These are phyloP conservation scores for Nakazawaea holstii DNA, from an alignment of 805 yeast genomes.

Conservation along the genomic window DNA sequence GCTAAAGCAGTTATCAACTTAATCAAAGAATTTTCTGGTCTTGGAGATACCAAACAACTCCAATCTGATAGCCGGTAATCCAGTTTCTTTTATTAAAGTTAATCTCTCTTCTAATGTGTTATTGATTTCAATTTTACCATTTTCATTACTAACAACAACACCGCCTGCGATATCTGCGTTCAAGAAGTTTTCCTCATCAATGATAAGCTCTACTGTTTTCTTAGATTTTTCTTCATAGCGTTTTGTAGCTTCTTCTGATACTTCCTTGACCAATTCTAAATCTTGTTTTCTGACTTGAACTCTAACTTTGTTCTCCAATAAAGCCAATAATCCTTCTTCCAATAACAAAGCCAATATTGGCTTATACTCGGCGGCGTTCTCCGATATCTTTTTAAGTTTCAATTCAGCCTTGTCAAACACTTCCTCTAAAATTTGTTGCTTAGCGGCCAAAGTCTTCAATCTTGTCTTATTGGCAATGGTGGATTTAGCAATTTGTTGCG, in stretches of 20 bases:
- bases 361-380: constrained; percentile 55
- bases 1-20: constrained; percentile 15
- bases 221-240: constrained; percentile 61
- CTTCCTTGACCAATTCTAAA: constrained; percentile 52
- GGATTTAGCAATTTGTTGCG: constrained; percentile 93
- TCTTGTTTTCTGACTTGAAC: constrained; percentile 69
- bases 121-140: constrained; percentile 82
- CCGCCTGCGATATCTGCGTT: constrained; percentile 79
- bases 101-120: constrained; percentile 96
- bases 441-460: constrained; percentile 80
- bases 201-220: constrained; percentile 44
- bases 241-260: constrained; percentile 54
- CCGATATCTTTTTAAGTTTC: constrained; percentile 53
- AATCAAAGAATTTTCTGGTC: constrained; percentile 89
- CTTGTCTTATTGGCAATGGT: constrained; percentile 94
- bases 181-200: constrained; percentile 56
- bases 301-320: constrained; percentile 65
- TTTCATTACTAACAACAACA: constrained; percentile 59
- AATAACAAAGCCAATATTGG: constrained; percentile 71
- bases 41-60: constrained; percentile 84
- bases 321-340: constrained; percentile 66
- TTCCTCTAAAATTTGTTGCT: constrained; percentile 71
- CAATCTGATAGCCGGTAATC: constrained; percentile 88
- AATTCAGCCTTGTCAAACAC: constrained; percentile 67
- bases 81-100: constrained; percentile 70